A percentile compares a stretch with the other conserved stretches of the same genome.
Evolutionary conservation across 257 asterid species (phyloP).

Genomic region (Penstemon davidsonii): DNA sequence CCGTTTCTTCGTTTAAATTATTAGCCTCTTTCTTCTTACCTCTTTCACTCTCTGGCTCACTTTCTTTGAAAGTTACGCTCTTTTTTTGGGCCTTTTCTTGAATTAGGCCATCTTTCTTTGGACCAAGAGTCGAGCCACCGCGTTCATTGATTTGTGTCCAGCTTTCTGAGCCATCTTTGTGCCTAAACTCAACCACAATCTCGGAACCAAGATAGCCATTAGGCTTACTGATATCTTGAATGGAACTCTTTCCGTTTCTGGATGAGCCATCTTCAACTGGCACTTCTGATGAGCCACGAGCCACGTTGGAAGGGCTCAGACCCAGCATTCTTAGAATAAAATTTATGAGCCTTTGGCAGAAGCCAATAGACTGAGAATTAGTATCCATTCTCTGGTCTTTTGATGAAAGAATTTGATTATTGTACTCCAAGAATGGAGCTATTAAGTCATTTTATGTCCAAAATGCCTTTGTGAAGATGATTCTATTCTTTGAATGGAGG

Average conservation of each 20-base stretch:
- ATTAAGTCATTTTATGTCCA: constrained; percentile 3
- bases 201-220: constrained; percentile 28
- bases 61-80: constrained; percentile 18
- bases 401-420: no score
- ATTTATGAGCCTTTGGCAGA: constrained; percentile 7
- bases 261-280: constrained; percentile 12
- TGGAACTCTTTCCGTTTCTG: neutral
- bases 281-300: neutral
- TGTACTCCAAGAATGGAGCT: neutral
- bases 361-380: neutral
- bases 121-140: constrained; percentile 6
- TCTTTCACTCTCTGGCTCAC: constrained; percentile 19
- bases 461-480: constrained; percentile 18
- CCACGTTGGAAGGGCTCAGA: neutral
- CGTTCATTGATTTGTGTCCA: neutral
- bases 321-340: constrained; percentile 1
- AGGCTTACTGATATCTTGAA: neutral
- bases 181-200: constrained; percentile 48
- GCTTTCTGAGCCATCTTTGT: constrained; percentile 26
- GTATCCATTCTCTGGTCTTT: constrained; percentile 9
- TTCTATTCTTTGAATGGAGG: constrained; percentile 26
- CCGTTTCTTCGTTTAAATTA: constrained; percentile 19
- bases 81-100: neutral
- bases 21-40: constrained; percentile 8
- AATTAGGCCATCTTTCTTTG: constrained; percentile 26